A percentile compares a stretch with the other conserved stretches of the same genome.
Conservation (phyloP, 352 stramenopile genomes). For the Globisporangium spinosum region DNA sequence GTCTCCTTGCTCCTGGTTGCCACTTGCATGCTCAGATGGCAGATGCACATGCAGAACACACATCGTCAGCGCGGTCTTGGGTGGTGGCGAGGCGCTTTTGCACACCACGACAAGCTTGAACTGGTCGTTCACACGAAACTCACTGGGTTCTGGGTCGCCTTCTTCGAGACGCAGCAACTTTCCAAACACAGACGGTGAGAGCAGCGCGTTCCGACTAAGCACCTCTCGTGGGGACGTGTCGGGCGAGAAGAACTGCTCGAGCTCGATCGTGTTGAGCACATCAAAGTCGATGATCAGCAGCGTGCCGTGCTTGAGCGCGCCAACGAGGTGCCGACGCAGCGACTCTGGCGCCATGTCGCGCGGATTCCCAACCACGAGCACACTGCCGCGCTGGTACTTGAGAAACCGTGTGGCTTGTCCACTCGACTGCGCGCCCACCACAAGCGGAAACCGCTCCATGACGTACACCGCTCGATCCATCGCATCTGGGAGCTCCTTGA, state of each 20-base stretch:
- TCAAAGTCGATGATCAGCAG: slow-evolving; percentile 82
- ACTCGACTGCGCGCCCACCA: slow-evolving; percentile 65
- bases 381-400: slow-evolving; percentile 86
- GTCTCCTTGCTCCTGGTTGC: slow-evolving; percentile 12
- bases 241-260: slow-evolving; percentile 76
- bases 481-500: slow-evolving; percentile 82
- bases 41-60: slow-evolving; percentile 54
- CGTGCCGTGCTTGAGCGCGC: slow-evolving; percentile 61
- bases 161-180: slow-evolving; percentile 41
- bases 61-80: slow-evolving; percentile 58
- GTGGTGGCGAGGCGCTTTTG: slow-evolving; percentile 33
- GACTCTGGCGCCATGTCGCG: slow-evolving; percentile 61
- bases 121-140: slow-evolving; percentile 81
- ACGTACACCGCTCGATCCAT: slow-evolving; percentile 87
- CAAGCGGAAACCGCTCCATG: slow-evolving; percentile 80
- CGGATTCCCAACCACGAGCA: slow-evolving; percentile 77
- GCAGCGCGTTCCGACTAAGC: slow-evolving; percentile 62
- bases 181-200: slow-evolving; percentile 52
- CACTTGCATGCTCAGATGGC: slow-evolving; percentile 7
- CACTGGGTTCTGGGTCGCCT: slow-evolving; percentile 41
- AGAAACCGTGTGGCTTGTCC: slow-evolving; percentile 81
- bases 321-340: slow-evolving; percentile 72
- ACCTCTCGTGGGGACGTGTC: slow-evolving; percentile 71
- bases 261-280: slow-evolving; percentile 47
- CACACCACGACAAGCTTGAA: slow-evolving; percentile 86